Evolutionary conservation across 257 asterid genomes (phyloP).

Genomic region (Rehmannia glutinosa): DNA sequence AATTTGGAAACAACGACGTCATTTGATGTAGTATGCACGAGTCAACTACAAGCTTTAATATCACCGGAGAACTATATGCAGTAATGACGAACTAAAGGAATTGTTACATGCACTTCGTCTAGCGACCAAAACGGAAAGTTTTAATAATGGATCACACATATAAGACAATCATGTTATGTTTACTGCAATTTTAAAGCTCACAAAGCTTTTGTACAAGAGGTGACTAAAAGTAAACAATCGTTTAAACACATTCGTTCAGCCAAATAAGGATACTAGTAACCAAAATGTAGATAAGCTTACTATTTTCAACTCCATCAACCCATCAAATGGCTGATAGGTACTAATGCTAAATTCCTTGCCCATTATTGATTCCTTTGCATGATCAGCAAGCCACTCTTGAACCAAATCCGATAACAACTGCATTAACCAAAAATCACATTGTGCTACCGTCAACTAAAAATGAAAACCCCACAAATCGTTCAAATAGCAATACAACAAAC

Average conservation of each 20-base stretch:
- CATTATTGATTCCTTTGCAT: constrained; percentile 30
- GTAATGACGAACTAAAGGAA: neutral
- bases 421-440: neutral
- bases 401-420: constrained; percentile 49
- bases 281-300: constrained; percentile 20
- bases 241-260: no score
- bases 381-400: constrained; percentile 49
- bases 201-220: no score
- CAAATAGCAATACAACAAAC: neutral
- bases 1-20: neutral
- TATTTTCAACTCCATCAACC: constrained; percentile 51
- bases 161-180: no score
- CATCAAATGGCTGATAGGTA: constrained; percentile 54
- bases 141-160: no score
- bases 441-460: neutral
- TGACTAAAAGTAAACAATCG: no score
- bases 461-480: neutral
- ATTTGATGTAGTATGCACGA: no score
- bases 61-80: neutral
- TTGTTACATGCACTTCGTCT: neutral
- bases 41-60: no score
- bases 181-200: no score
- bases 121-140: neutral
- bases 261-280: neutral
- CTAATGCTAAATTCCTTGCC: constrained; percentile 36